These are phyloP conservation scores for Aquilaria malaccensis DNA, from an alignment of 345 rosid species.

Conservation along the genomic window DNA sequence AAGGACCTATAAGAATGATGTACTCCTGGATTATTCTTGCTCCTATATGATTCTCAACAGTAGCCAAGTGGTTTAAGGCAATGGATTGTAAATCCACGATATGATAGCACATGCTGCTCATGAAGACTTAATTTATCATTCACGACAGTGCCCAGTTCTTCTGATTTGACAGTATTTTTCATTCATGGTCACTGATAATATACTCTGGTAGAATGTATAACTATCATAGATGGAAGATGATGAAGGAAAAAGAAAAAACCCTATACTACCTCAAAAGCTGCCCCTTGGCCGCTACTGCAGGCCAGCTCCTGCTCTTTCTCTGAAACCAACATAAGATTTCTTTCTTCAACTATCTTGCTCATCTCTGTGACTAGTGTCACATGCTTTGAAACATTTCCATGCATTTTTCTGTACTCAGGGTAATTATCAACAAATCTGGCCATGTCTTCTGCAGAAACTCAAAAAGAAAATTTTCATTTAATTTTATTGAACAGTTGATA, in stretches of 20 bases:
- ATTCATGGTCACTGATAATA: too few relatives aligned
- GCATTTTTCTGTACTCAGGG: slow-evolving; percentile 96
- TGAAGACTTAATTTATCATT: too few relatives aligned
- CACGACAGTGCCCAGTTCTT: too few relatives aligned
- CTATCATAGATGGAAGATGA: neutral
- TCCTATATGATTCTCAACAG: too few relatives aligned
- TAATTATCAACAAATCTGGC: slow-evolving; percentile 96
- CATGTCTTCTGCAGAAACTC: slow-evolving; percentile 78
- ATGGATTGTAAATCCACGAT: too few relatives aligned
- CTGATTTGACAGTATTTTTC: too few relatives aligned
- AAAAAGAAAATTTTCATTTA: slow-evolving; percentile 10
- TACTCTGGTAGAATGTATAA: neutral
- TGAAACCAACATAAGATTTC: slow-evolving; percentile 90
- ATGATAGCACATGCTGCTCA: too few relatives aligned
- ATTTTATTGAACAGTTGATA: too few relatives aligned
- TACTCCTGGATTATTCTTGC: too few relatives aligned
- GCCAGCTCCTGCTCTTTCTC: slow-evolving; percentile 97
- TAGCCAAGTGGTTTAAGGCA: too few relatives aligned
- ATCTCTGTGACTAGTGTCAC: slow-evolving; percentile 94
- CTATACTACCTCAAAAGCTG: slow-evolving; percentile 85
- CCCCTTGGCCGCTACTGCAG: slow-evolving; percentile 95
- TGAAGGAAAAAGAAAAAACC: neutral
- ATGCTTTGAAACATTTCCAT: slow-evolving; percentile 96
- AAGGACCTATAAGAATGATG: too few relatives aligned
- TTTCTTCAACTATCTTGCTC: slow-evolving; percentile 91